A percentile compares a stretch with the other conserved stretches of the same genome.
Evolutionary conservation across 2,329 filamentous ascomycete species (phyloP).

Genomic region (Cercospora janseana): DNA sequence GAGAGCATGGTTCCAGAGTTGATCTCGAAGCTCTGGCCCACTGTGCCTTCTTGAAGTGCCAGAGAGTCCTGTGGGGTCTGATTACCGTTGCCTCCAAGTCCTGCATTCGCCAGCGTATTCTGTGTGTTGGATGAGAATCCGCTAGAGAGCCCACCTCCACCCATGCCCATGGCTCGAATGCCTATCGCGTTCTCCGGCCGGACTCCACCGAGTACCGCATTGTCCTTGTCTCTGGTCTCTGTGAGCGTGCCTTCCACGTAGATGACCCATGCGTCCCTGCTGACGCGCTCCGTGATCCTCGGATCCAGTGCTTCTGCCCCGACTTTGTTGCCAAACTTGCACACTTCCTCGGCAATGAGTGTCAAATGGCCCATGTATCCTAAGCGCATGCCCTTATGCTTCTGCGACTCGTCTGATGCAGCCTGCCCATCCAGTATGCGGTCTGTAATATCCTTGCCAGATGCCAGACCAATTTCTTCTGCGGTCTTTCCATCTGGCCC

Average conservation of each 20-base stretch:
- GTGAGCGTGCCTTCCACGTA: constrained; percentile 92
- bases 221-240: constrained; percentile 92
- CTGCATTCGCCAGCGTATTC: constrained; percentile 73
- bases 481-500: constrained; percentile 24
- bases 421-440: constrained; percentile 89
- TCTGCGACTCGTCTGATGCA: constrained; percentile 81
- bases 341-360: constrained; percentile 94
- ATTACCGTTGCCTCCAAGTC: constrained; percentile 60
- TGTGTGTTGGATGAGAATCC: constrained; percentile 47
- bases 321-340: constrained; percentile 95
- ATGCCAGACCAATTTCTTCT: constrained; percentile 40
- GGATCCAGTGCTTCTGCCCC: constrained; percentile 83
- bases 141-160: constrained; percentile 46
- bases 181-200: constrained; percentile 85
- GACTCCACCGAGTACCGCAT: constrained; percentile 95
- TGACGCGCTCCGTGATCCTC: constrained; percentile 80
- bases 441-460: constrained; percentile 82
- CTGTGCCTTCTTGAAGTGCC: constrained; percentile 37
- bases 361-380: constrained; percentile 99
- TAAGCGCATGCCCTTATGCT: constrained; percentile 80
- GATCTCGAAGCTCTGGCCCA: constrained; percentile 38
- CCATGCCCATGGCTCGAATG: constrained; percentile 54
- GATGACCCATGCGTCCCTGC: constrained; percentile 85
- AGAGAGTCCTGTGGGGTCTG: constrained; percentile 34
- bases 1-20: constrained; percentile 54